A percentile compares a stretch with the other conserved stretches of the same genome.
These are phyloP conservation scores for Cucurbita pepo DNA, from an alignment of 306 rosid genomes.

Conservation along the genomic window DNA sequence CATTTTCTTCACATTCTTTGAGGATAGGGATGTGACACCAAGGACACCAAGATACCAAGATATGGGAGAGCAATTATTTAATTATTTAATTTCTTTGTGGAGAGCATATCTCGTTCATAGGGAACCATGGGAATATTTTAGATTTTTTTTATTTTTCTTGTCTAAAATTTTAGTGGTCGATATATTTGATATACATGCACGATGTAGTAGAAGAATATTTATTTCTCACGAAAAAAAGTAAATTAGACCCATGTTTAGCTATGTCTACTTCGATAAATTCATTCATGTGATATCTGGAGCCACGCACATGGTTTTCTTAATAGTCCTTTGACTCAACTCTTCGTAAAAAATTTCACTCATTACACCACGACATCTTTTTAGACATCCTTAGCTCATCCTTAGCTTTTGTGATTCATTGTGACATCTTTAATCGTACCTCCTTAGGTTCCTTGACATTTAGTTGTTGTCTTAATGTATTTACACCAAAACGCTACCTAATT, in stretches of 20 bases:
- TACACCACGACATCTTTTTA: background rate
- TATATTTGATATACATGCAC: background rate
- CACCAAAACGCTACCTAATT: background rate
- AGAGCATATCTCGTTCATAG: background rate
- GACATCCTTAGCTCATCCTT: background rate
- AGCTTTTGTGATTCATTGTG: background rate
- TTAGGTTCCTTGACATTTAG: background rate
- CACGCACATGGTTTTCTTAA: background rate
- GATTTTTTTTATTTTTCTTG: background rate
- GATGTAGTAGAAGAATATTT: background rate
- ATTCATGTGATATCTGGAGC: background rate
- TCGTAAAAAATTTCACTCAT: background rate
- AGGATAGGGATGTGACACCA: constrained; percentile 5
- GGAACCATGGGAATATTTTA: background rate
- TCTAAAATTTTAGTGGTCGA: background rate
- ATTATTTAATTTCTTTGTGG: background rate
- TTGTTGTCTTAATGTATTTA: background rate
- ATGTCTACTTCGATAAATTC: no score
- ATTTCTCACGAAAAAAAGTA: background rate
- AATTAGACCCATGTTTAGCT: background rate
- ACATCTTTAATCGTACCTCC: background rate
- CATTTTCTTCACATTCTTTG: background rate
- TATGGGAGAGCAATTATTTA: background rate
- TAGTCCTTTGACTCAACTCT: background rate
- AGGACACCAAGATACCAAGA: background rate